These are phyloP conservation scores for Talaromyces ruber DNA, from an alignment of 495 filamentous ascomycete genomes.

Conservation along the genomic window DNA sequence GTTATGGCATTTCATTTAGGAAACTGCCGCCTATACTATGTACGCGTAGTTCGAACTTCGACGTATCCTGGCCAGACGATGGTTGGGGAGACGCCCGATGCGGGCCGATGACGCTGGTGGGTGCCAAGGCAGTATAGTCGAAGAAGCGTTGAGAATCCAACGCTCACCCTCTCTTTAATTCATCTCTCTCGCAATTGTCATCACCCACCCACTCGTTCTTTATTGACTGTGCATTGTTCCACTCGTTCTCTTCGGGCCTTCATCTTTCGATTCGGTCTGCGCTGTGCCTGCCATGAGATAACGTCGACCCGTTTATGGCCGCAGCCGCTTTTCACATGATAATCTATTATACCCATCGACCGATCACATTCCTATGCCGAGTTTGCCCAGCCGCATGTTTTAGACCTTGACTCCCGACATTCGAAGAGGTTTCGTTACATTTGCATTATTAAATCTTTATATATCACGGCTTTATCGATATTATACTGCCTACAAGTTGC, in stretches of 20 bases:
- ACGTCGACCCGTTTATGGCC: background rate
- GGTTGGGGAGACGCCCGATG: background rate
- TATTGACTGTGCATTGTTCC: background rate
- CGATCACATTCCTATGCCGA: background rate
- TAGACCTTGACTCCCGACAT: background rate
- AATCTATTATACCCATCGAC: background rate
- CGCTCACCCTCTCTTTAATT: conserved; percentile 1
- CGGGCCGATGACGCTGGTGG: conserved; percentile 7
- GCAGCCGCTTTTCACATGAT: conserved; percentile 5
- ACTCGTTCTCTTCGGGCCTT: background rate
- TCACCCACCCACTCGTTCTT: background rate
- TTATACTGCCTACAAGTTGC: background rate
- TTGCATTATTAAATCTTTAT: background rate
- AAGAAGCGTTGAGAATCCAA: conserved; percentile 9
- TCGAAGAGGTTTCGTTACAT: background rate
- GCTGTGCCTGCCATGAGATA: background rate
- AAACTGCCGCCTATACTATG: background rate
- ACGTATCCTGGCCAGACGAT: background rate
- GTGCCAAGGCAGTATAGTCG: background rate
- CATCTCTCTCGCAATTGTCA: background rate
- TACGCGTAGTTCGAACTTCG: background rate
- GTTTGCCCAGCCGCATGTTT: background rate
- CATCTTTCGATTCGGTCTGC: background rate
- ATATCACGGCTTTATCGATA: background rate
- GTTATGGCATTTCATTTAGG: background rate